Evolutionary conservation across 2,329 filamentous ascomycete genomes (phyloP).

Genomic region (Grosmannia serpens): DNA sequence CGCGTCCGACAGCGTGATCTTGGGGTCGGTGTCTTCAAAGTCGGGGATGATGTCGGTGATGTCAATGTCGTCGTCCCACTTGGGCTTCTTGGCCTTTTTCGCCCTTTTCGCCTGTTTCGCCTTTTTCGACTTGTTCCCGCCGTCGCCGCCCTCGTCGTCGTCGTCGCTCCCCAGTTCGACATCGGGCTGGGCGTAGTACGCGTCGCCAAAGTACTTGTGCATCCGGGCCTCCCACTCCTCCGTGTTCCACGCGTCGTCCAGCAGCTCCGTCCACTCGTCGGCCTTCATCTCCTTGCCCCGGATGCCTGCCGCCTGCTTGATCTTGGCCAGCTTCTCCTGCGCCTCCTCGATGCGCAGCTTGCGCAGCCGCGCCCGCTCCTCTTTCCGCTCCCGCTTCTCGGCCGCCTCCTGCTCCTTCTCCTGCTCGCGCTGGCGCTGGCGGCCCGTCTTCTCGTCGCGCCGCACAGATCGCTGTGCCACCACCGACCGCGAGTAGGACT

Average conservation of each 20-base stretch:
- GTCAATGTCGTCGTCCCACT: slow-evolving; percentile 95
- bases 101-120: slow-evolving; percentile 42
- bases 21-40: slow-evolving; percentile 56
- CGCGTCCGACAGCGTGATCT: slow-evolving; percentile 44
- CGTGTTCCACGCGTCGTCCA: slow-evolving; percentile 83
- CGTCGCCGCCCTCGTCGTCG: slow-evolving; percentile 27
- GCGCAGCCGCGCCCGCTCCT: slow-evolving; percentile 72
- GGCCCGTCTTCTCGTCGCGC: slow-evolving; percentile 64
- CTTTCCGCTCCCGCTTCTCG: slow-evolving; percentile 62
- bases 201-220: slow-evolving; percentile 75
- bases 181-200: slow-evolving; percentile 70
- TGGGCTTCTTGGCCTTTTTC: slow-evolving; percentile 65
- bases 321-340: slow-evolving; percentile 73
- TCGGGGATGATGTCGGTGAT: slow-evolving; percentile 87
- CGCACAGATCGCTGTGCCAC: slow-evolving; percentile 74
- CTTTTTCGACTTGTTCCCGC: slow-evolving; percentile 38
- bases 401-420: slow-evolving; percentile 69
- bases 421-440: slow-evolving; percentile 67
- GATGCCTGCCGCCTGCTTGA: slow-evolving; percentile 79
- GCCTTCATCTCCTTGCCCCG: slow-evolving; percentile 54
- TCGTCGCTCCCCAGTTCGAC: slow-evolving; percentile 35
- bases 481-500: slow-evolving; percentile 80
- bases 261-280: slow-evolving; percentile 72
- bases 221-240: slow-evolving; percentile 86
- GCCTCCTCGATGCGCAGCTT: slow-evolving; percentile 87